Evolutionary conservation across 1,284 basidiomycete species (phyloP).

Genomic region (Irpex sp.): DNA sequence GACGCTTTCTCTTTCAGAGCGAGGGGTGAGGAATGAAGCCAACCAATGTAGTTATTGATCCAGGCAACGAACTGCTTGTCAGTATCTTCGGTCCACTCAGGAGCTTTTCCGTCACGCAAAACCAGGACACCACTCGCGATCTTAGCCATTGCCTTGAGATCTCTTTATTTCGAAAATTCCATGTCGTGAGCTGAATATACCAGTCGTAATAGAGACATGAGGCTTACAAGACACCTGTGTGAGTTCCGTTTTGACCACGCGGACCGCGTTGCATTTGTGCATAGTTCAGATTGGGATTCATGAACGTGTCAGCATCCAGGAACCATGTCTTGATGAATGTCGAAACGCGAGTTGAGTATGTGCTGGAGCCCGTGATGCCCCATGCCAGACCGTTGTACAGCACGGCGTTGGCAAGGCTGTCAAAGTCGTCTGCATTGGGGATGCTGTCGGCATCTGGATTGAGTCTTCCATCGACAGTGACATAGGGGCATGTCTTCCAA

Average conservation of each 20-base stretch:
- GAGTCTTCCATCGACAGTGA: slow-evolving; percentile 52
- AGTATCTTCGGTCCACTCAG: slow-evolving; percentile 48
- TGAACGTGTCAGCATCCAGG: slow-evolving; percentile 48
- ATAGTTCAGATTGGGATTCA: slow-evolving; percentile 68
- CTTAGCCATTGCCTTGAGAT: slow-evolving; percentile 57
- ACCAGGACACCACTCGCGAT: slow-evolving; percentile 52
- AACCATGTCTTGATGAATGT: slow-evolving; percentile 56
- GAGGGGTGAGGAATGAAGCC: slow-evolving; percentile 45
- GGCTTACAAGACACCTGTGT: slow-evolving; percentile 51
- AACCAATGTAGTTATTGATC: slow-evolving; percentile 45
- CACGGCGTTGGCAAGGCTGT: slow-evolving; percentile 52
- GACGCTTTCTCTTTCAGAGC: slow-evolving; percentile 37
- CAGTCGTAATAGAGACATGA: neutral
- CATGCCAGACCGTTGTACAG: slow-evolving; percentile 61
- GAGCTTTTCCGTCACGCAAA: slow-evolving; percentile 40
- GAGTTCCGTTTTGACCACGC: slow-evolving; percentile 40
- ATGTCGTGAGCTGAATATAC: no score
- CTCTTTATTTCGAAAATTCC: slow-evolving; percentile 20
- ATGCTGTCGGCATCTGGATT: slow-evolving; percentile 35
- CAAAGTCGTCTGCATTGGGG: slow-evolving; percentile 53
- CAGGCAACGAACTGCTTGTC: slow-evolving; percentile 42
- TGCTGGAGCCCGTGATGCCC: slow-evolving; percentile 36
- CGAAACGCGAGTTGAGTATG: slow-evolving; percentile 35
- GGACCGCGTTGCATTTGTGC: slow-evolving; percentile 60
- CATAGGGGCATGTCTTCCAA: slow-evolving; percentile 58